Percentiles rank a stretch among this genome's conserved stretches.
Conservation (phyloP, 495 filamentous ascomycete genomes). For the Trichoderma reesei region DNA sequence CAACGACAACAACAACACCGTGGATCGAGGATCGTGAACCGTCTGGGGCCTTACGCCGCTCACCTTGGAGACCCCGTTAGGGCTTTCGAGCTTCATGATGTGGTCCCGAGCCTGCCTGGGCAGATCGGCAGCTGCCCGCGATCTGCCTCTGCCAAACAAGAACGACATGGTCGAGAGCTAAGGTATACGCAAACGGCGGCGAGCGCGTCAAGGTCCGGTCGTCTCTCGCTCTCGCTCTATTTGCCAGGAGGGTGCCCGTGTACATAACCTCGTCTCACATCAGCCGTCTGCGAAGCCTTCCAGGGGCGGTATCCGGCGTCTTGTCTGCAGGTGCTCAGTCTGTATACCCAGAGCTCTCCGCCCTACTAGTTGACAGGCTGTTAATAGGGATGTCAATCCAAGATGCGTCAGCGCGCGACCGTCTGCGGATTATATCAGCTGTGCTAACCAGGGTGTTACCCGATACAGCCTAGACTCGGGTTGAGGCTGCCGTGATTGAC, state of each 20-base stretch:
- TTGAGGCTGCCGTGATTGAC: not conserved
- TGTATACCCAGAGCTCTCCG: not conserved
- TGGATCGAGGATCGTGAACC: no score
- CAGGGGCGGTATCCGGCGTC: not conserved
- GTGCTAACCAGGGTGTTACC: not conserved
- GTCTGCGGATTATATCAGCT: not conserved
- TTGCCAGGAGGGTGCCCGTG: conserved; percentile 20
- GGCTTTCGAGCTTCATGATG: conserved; percentile 43
- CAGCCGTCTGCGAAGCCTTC: not conserved
- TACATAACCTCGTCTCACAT: not conserved
- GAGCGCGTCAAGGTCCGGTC: not conserved
- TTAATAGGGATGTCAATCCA: not conserved
- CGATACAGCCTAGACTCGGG: not conserved
- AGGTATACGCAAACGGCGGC: not conserved
- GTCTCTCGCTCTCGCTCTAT: conserved; percentile 9
- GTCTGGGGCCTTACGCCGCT: conserved; percentile 10
- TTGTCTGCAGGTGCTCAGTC: not conserved
- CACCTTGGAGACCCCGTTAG: conserved; percentile 43
- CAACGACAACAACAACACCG: conserved; percentile 14
- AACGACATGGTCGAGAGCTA: conserved; percentile 62
- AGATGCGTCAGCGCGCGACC: not conserved
- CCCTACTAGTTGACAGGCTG: not conserved
- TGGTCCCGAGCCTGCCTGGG: conserved; percentile 45
- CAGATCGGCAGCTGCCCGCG: conserved; percentile 43
- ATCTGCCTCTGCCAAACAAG: conserved; percentile 69